Evolutionary conservation across 1,139 yeast species (phyloP).

Genomic region (Debaryomyces psychrophilus): DNA sequence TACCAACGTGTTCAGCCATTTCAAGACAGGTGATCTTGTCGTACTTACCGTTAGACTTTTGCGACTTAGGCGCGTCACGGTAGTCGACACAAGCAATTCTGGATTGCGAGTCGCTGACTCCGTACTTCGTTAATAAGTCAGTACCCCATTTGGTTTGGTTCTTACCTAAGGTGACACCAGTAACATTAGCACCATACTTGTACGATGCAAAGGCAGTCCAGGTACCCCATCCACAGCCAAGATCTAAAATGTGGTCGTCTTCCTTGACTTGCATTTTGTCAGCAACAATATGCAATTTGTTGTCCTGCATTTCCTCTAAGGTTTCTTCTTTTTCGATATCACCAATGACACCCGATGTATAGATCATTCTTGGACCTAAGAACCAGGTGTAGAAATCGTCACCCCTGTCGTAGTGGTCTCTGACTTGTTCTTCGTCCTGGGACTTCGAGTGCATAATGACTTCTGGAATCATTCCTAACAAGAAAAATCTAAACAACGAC

Average conservation of each 20-base stretch:
- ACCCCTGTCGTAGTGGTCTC: constrained; percentile 96
- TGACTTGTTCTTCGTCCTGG: constrained; percentile 95
- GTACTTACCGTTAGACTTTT: constrained; percentile 60
- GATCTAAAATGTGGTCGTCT: constrained; percentile 77
- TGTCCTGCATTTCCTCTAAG: constrained; percentile 86
- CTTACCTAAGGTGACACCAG: constrained; percentile 87
- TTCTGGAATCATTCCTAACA: constrained; percentile 91
- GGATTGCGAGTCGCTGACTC: constrained; percentile 68
- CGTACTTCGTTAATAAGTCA: constrained; percentile 66
- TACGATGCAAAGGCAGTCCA: constrained; percentile 83
- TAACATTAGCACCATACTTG: constrained; percentile 81
- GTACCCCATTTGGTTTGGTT: constrained; percentile 94
- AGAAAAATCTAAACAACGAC: constrained; percentile 76
- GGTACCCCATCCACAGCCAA: constrained; percentile 98
- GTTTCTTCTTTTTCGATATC: constrained; percentile 76
- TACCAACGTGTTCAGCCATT: constrained; percentile 97
- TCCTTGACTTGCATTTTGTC: constrained; percentile 76
- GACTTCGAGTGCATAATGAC: constrained; percentile 89
- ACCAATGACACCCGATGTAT: constrained; percentile 82
- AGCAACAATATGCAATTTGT: constrained; percentile 84
- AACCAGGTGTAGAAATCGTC: constrained; percentile 95
- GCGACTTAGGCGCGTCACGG: constrained; percentile 84
- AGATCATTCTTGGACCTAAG: constrained; percentile 92
- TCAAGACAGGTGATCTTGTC: constrained; percentile 89
- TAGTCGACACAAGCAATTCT: constrained; percentile 82